Conservation (phyloP, 208 protist species). For the Wallacemonas rigidus region DNA sequence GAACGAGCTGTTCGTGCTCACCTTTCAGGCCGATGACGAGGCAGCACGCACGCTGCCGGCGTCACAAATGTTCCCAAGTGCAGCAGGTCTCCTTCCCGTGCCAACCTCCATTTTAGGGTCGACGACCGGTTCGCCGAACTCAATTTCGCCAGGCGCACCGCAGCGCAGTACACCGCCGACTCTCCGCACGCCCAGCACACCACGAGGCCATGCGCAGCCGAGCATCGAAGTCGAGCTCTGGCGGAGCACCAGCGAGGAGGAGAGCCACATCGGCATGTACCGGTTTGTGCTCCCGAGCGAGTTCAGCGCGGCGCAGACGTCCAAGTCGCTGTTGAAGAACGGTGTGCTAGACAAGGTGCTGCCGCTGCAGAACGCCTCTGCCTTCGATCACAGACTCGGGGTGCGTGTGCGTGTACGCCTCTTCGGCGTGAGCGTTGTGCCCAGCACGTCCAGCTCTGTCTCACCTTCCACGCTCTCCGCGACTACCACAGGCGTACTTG, state of each 20-base stretch:
- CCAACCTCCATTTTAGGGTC: neutral
- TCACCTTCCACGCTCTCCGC: neutral
- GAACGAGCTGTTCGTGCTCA: slow-evolving; percentile 56
- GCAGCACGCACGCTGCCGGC: neutral
- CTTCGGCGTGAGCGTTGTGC: slow-evolving; percentile 13
- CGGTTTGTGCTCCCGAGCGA: slow-evolving; percentile 42
- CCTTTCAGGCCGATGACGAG: slow-evolving; percentile 17
- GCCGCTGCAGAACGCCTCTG: slow-evolving; percentile 6
- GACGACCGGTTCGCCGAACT: neutral
- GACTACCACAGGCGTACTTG: neutral
- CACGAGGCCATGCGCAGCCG: slow-evolving; percentile 10
- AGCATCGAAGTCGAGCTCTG: slow-evolving; percentile 64
- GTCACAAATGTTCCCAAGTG: neutral
- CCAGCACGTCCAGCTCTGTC: neutral
- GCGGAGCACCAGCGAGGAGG: slow-evolving; percentile 37
- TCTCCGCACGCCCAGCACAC: slow-evolving; percentile 3
- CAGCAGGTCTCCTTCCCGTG: neutral
- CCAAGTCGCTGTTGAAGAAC: neutral
- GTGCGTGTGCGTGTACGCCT: slow-evolving; percentile 34
- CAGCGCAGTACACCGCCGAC: slow-evolving; percentile 4
- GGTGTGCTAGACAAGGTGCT: neutral
- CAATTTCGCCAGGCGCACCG: neutral
- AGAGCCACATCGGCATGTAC: slow-evolving; percentile 47
- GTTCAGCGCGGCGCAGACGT: neutral
- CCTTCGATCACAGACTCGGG: slow-evolving; percentile 27